Percentiles rank a stretch among this genome's conserved stretches.
phyloP scores from a whole-genome alignment of 257 asterid species.

The Nicotiana paniculata region DNA sequence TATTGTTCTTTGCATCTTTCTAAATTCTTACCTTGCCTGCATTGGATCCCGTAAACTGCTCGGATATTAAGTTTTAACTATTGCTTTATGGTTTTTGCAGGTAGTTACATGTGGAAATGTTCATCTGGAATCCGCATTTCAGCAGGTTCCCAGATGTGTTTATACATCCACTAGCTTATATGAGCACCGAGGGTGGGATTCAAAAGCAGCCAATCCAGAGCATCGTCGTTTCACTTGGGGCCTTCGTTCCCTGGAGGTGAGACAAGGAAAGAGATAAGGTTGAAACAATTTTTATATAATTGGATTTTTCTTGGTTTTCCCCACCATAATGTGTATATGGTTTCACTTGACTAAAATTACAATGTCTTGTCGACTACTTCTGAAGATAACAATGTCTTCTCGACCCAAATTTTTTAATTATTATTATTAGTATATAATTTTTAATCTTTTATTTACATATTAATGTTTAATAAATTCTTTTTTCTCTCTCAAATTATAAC shows the following conservation, averaged over 20 bases:
- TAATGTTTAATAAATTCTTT: no score
- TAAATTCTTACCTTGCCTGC: not conserved
- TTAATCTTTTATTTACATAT: no score
- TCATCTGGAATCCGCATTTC: conserved; percentile 80
- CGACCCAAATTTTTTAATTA: no score
- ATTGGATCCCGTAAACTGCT: not conserved
- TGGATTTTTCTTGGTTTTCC: no score
- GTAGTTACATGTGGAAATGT: conserved; percentile 91
- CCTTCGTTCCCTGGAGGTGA: conserved; percentile 62
- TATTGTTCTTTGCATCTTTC: not conserved
- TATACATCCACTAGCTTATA: conserved; percentile 70
- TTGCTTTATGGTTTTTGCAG: conserved; percentile 27
- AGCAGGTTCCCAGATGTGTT: conserved; percentile 76
- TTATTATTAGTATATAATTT: no score
- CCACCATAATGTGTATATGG: no score
- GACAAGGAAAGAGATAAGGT: not conserved
- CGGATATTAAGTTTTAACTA: not conserved
- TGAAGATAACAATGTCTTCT: no score
- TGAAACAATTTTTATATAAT: not conserved
- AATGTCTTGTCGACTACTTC: no score
- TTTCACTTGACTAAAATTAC: no score
- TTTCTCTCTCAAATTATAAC: no score
- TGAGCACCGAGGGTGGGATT: conserved; percentile 78
- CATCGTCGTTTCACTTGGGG: conserved; percentile 85
- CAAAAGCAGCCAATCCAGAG: conserved; percentile 65